Evolutionary conservation across 2,329 filamentous ascomycete genomes (phyloP), one percentile per base, ranked within the genome.

Genomic region (Rosellinia necatrix): DNA sequence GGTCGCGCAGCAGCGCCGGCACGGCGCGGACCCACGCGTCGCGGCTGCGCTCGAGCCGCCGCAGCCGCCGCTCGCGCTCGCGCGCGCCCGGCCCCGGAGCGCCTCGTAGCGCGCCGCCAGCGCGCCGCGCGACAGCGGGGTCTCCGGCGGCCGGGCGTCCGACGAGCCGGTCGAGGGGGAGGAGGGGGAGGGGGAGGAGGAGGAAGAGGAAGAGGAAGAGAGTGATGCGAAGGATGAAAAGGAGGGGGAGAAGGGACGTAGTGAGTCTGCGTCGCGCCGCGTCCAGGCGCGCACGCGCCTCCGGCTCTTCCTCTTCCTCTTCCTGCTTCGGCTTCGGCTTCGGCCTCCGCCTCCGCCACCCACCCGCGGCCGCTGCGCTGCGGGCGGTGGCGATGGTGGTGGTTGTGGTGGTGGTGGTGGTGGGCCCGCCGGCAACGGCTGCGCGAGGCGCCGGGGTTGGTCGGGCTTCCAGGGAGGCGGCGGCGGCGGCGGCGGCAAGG

Each of bases 61-160:
- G 72, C 10, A 82, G 65, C 1, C 79, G 75, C 9, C 71, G 71
- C 59, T 81, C 78, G 68, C 81, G 76, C 34, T 82, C 80, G 21
- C 71, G 72, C 13, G 78, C 66, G 6, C 74, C 76, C 17, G 73
- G 69, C 55, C 75, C 8, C 72, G 70, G 24, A 78, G 72, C 3
- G 68, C 70, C 43, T 78, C 74, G 55, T 78, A 76, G 7, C 73
- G 70, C 4, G 67, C 63, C 15, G 73, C 51, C 8, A 76, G 66
- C 51, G 77, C 71, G 51, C 62, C 61, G 10, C 56, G 66, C 49
- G 63, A 43, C n/a, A 63, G n/a, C n/a, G n/a, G 52, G 15, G 46
- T 53, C n/a, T 65, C 63, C 4, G 61, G 49, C 4, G 48, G 47
- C 19, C 69, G 69, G 44, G 53, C 46, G 7, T 17, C 24, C 1